phyloP scores from a whole-genome alignment of 441 rosid genomes.

The Cnidoscolus chayamansa region DNA sequence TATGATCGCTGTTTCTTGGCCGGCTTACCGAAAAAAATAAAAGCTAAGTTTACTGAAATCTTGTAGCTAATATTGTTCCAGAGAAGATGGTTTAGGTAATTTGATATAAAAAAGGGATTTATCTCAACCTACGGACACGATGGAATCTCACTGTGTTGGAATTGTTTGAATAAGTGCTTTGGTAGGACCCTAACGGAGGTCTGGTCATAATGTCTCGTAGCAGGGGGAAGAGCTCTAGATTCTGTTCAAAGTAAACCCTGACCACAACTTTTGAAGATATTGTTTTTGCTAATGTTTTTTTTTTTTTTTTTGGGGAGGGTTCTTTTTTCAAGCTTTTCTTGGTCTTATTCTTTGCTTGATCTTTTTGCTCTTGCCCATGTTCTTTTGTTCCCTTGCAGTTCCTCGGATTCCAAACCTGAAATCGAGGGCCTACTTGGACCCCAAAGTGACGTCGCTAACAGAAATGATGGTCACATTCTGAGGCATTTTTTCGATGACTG shows the following conservation, averaged over 20 bases:
- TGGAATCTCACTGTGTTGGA: constrained; percentile 13
- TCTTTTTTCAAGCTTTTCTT: neutral
- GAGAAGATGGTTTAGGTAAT: neutral
- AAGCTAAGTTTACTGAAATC: too few relatives aligned
- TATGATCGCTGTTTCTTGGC: neutral
- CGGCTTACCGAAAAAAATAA: too few relatives aligned
- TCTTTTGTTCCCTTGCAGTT: constrained; percentile 28
- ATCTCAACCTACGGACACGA: constrained; percentile 5
- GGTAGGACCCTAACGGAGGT: constrained; percentile 46
- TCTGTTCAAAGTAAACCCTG: constrained; percentile 49
- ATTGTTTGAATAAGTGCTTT: neutral
- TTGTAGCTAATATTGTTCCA: constrained; percentile 1
- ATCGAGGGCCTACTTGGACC: constrained; percentile 43
- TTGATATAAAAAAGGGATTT: neutral
- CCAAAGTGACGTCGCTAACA: constrained; percentile 35
- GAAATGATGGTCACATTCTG: constrained; percentile 56
- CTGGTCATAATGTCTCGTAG: constrained; percentile 42
- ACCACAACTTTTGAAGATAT: constrained; percentile 36
- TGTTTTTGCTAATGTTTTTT: constrained; percentile 11
- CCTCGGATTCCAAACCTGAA: constrained; percentile 34
- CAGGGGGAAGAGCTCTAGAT: constrained; percentile 39
- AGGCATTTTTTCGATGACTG: constrained; percentile 91
- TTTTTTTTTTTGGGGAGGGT: too few relatives aligned
- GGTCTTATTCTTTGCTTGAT: neutral
- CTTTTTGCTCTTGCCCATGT: neutral